Base-by-base conservation (phyloP, 306 rosid species). In the Argentina anserina region DNA sequence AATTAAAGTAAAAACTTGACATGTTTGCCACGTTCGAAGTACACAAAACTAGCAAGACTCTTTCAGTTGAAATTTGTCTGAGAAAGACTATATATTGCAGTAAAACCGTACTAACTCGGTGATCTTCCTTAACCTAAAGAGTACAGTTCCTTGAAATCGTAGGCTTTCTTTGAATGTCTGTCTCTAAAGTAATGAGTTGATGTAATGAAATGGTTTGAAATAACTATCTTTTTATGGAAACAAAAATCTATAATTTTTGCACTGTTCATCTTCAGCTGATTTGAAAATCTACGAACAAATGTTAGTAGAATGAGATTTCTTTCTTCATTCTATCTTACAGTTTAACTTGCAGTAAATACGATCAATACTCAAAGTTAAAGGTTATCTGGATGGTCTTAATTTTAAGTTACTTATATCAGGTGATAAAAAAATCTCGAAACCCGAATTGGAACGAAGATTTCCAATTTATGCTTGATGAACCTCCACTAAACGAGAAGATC, bases 381-480 rank as follows among this genome's bases (percentile, higher is more conserved):
- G 53, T 18, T 70, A 25, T 31, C 15, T 34, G 1, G 41, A 2
- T 65, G 47, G 23, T 47, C 43, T 33, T 26, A 4, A 58, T 13
- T 55, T 29, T 5, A 10, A 71, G 41, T 52, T n/a, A 7, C 18
- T 18, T 43, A 71, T 12, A 47, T 52, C 84, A 94, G 98, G 83
- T 64, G 82, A 74, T 94, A 3, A 86, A 70, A 84, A 89, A 86
- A 82, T 82, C 88, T 43, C 98, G 97, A 3, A 76, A 88, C 71
- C 98, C 97, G 0, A 78, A 60, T 31, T 94, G 98, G 98, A 89
- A 86, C 36, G 98, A 94, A 84, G 97, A 91, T 65, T 91, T 89
- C 75, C 85, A 87, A 21, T 94, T 89, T 67, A 84, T 94, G 97
- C 90, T 91, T 10, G 97, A 94, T 78, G 96, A 91, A 82, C 85